Conservation (phyloP, 2,329 filamentous ascomycete genomes). For the Eutypella sp. region DNA sequence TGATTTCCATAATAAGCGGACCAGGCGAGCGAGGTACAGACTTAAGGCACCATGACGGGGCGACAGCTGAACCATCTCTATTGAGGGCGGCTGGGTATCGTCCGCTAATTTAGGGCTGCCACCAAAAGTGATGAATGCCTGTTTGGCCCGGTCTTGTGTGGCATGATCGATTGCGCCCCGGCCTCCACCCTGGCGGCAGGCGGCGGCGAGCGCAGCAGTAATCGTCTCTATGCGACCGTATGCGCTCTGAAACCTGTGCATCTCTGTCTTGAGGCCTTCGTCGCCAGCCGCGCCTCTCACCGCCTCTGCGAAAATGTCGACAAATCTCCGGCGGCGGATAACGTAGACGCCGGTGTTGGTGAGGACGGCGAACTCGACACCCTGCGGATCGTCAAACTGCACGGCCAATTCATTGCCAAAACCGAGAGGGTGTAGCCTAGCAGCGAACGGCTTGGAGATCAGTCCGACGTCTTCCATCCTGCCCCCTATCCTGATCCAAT, state of each 20-base stretch:
- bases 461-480: slow-evolving; percentile 74
- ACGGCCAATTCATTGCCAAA: slow-evolving; percentile 95
- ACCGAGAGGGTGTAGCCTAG: slow-evolving; percentile 62
- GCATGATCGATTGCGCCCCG: slow-evolving; percentile 76
- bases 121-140: slow-evolving; percentile 87
- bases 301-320: slow-evolving; percentile 85
- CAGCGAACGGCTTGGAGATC: slow-evolving; percentile 67
- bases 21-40: slow-evolving; percentile 80
- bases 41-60: slow-evolving; percentile 85
- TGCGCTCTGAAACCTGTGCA: slow-evolving; percentile 75
- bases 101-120: slow-evolving; percentile 82
- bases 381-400: slow-evolving; percentile 78
- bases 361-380: slow-evolving; percentile 79
- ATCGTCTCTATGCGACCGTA: slow-evolving; percentile 89
- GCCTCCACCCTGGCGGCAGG: slow-evolving; percentile 83
- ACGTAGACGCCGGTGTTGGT: slow-evolving; percentile 89
- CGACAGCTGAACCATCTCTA: slow-evolving; percentile 82
- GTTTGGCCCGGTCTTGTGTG: slow-evolving; percentile 77
- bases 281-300: slow-evolving; percentile 69
- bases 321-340: slow-evolving; percentile 74
- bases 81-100: slow-evolving; percentile 64
- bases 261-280: slow-evolving; percentile 75
- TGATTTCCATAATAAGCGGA: slow-evolving; percentile 83
- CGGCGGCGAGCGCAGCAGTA: slow-evolving; percentile 86
- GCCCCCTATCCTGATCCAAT: slow-evolving; percentile 71